Evolutionary conservation across 257 asterid species (phyloP).

Genomic region (Nicotiana benthamiana): DNA sequence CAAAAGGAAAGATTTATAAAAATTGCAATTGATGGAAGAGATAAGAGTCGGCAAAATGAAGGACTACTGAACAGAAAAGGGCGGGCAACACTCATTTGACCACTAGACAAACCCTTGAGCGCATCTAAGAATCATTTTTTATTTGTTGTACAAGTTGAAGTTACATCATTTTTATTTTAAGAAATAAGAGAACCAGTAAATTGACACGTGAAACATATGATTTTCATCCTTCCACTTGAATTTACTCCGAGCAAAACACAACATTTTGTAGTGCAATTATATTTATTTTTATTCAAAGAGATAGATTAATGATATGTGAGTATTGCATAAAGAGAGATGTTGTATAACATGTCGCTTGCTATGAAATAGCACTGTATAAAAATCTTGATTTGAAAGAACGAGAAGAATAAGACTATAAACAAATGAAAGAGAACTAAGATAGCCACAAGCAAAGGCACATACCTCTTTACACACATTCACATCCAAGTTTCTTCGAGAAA

Average conservation of each 20-base stretch:
- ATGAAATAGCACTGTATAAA: not conserved
- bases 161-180: not conserved
- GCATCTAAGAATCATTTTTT: too few species aligned
- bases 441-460: conserved; percentile 5
- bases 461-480: conserved; percentile 76
- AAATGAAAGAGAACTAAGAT: conserved; percentile 4
- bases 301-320: not conserved
- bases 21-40: too few species aligned
- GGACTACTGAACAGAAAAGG: too few species aligned
- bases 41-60: too few species aligned
- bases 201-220: not conserved
- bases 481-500: conserved; percentile 72
- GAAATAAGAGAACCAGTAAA: not conserved
- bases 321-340: not conserved
- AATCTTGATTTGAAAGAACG: not conserved
- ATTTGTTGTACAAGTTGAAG: too few species aligned
- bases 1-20: too few species aligned
- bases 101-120: not conserved
- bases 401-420: not conserved
- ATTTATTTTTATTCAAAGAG: not conserved
- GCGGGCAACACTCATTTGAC: not conserved
- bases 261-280: not conserved
- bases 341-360: not conserved
- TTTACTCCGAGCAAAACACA: not conserved
- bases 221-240: not conserved